Base-by-base conservation (phyloP, 2,329 filamentous ascomycete genomes). In the Sclerotinia trifoliorum region DNA sequence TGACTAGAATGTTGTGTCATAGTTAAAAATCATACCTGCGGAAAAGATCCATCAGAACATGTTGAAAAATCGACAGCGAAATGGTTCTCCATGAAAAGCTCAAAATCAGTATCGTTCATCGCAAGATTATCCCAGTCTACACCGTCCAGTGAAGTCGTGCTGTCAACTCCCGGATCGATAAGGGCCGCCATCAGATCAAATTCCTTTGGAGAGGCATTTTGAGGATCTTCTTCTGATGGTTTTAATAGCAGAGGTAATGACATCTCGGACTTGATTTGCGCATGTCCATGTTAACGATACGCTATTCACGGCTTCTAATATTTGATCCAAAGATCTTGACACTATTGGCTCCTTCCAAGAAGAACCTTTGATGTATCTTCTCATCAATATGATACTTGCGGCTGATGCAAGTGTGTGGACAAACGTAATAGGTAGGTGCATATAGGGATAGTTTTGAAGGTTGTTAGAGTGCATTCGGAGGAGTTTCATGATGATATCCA, bases 201-300 rank as follows among this genome's bases (percentile, higher is more conserved):
- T 46, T 61, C 69, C 3, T 68, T 68, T 17, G 71, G 72, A 39
- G 69, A 70, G n/a, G 63, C 24, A 21, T 65, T 72, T 54, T 54
- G 57, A 46, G 52, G 24, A 39, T 54, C 55, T 2, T 65, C 63
- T 39, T 39, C 51, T 3, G 48, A n/a, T 19, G 61, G 48, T 21
- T 56, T 67, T 66, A 51, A 74, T 71, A 19, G 73, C 70, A 46
- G 69, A 69, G 10, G 65, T 70, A 10, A 79, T 74, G 17, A 77
- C 77, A 62, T 80, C 78, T 42, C 76, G 74, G 11, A 84, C 80
- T 70, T 83, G 81, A 35, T 75, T 75, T 44, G 83, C 79, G 70
- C 81, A 83, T 7, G 81, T 80, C 80, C 80, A 83, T 10, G 81
- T 82, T 52, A 82, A 79, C 42, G 86, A 79, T 46, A 88, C 83